Evolutionary conservation across 2,329 filamentous ascomycete genomes (phyloP), one percentile per base, ranked within the genome.

Genomic region (Cladosporium oxysporum): DNA sequence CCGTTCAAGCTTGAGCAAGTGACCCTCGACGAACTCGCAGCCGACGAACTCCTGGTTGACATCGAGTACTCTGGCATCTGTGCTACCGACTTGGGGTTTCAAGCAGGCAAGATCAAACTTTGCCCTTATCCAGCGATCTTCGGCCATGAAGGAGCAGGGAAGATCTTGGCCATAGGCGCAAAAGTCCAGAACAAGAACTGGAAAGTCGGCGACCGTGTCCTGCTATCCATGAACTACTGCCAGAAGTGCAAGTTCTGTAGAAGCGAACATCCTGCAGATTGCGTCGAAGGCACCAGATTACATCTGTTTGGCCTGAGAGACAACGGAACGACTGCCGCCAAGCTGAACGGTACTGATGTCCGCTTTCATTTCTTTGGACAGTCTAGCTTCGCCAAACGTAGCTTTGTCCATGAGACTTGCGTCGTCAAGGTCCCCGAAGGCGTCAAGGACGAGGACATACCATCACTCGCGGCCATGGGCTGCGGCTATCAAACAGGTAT

Each of bases 401-500:
- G 62, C 53, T 69, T 66, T 44, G 69, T 70, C 29, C 63, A 68
- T 23, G 67, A 70, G 65, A 69, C 62, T 11, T 67, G 47, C 41
- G 59, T 69, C 37, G 69, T 69, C 7, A 70, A 66, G 49, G 28
- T 66, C 18, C 66, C 66, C 14, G 60, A 66, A 18, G 62, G 37
- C 7, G 62, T 68, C 18, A 26, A 58, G 6, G 49, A 59, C 18
- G 69, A 68, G 41, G 61, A 66, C 16, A 50, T 67, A 16, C 65
- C 66, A 21, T 64, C 67, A 50, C 57, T 67, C 35, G 66, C 67
- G 21, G 64, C 67, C 3, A 68, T 70, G 69, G 69, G 69, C 4
- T 70, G 69, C 67, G 69, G 69, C 11, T 70, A 67, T 64, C 67
- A 69, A 59, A 69, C 68, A 28, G 68, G 68, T 69, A 57, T 33